phyloP scores from a whole-genome alignment of 805 yeast species.

The Spathaspora sp. region DNA sequence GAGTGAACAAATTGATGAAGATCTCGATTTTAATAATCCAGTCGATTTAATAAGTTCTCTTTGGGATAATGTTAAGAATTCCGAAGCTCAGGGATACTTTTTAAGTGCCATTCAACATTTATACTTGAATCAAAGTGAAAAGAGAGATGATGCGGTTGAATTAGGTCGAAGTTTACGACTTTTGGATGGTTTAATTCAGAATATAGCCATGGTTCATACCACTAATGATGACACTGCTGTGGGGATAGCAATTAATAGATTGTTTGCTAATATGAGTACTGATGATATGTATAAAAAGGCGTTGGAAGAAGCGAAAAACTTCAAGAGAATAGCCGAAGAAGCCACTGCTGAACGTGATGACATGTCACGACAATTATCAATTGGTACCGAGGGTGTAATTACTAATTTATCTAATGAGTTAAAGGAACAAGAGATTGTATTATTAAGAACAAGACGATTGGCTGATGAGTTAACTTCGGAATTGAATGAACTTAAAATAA shows the following conservation, averaged over 20 bases:
- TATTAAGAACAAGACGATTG: constrained; percentile 57
- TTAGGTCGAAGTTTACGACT: constrained; percentile 54
- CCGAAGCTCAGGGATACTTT: constrained; percentile 57
- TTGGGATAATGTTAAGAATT: constrained; percentile 54
- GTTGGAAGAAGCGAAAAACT: constrained; percentile 47
- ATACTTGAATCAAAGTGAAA: constrained; percentile 52
- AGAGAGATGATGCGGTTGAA: constrained; percentile 41
- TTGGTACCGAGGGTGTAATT: constrained; percentile 77
- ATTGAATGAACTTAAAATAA: constrained; percentile 59
- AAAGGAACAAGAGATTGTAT: constrained; percentile 56
- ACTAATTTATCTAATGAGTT: constrained; percentile 58
- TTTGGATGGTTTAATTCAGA: constrained; percentile 62
- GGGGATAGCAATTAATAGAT: constrained; percentile 70
- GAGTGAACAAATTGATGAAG: constrained; percentile 30
- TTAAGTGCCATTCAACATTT: constrained; percentile 65
- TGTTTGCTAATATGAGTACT: constrained; percentile 70
- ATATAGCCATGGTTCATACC: constrained; percentile 51
- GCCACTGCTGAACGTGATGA: constrained; percentile 59
- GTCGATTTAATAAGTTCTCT: constrained; percentile 60
- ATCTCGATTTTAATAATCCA: constrained; percentile 66
- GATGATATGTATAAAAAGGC: constrained; percentile 85
- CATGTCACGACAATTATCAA: constrained; percentile 58
- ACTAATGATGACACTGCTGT: constrained; percentile 49
- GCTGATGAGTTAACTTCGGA: constrained; percentile 59
- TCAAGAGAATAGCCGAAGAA: constrained; percentile 49